Base-by-base conservation (phyloP, 1,284 basidiomycete genomes). In the Acaromyces ingoldii region DNA sequence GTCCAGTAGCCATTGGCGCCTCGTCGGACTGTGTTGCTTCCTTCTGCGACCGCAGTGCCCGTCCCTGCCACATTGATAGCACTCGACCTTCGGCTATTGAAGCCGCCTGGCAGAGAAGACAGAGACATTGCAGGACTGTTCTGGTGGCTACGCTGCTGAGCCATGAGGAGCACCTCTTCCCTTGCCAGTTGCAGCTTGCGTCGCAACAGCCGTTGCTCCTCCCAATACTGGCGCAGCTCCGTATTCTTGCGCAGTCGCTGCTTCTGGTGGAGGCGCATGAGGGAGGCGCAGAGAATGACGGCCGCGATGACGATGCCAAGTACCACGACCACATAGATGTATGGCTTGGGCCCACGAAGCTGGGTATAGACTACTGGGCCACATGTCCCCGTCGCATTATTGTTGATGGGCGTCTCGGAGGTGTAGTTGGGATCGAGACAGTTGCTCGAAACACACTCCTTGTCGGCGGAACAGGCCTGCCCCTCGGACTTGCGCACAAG, bases 391-490 rank as follows among this genome's bases (percentile, higher is more conserved):
- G 42, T 45, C 4, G 25, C 6, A 25, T 45, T 29, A 30, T 45
- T 45, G 24, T 45, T 45, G 15, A 26, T 31, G 17, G 42, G 42
- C 13, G 25, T 45, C 13, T n/a, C 17, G 25, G 17, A 22, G 4
- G 25, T 45, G 26, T 45, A 45, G 13, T 29, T 45, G 13, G n/a
- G 30, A 30, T 45, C 42, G 13, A n/a, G 11, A 45, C 42, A 45
- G 22, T 11, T 31, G 19, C 26, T 31, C 13, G 42, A 26, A 28
- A 22, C n/a, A 22, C 42, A 45, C 26, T 45, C 42, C 22, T 45
- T 45, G 42, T 45, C 42, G n/a, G 42, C 22, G 5, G 42, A 22
- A 22, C 42, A 45, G 13, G 17, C 4, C 17, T 2, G 2, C 24
- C 42, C 42, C 34, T 34, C 34, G 3, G 42, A 6, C 6, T 22